Conservation (phyloP, 805 yeast genomes). For the Ogataea saltuana region DNA sequence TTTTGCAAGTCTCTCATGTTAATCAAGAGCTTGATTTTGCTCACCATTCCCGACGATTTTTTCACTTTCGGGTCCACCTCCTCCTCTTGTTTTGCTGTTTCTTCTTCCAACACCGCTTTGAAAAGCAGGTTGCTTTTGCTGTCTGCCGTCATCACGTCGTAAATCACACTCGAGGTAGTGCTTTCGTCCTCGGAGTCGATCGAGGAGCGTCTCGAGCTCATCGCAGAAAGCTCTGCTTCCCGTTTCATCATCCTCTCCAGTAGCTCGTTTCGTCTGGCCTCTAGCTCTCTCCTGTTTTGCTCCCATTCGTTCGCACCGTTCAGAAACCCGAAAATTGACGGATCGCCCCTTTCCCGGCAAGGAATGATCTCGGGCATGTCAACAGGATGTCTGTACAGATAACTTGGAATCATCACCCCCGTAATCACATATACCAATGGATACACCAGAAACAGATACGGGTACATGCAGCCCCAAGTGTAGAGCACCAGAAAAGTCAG, state of each 20-base stretch:
- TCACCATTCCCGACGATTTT: slow-evolving; percentile 18
- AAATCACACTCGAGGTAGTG: slow-evolving; percentile 13
- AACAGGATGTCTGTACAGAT: slow-evolving; percentile 65
- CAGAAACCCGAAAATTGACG: slow-evolving; percentile 45
- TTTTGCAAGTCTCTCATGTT: slow-evolving; percentile 77
- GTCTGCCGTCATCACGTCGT: slow-evolving; percentile 22
- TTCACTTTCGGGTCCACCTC: slow-evolving; percentile 5
- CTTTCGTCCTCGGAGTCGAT: slow-evolving; percentile 23
- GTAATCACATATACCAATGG: slow-evolving; percentile 60
- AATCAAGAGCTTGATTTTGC: slow-evolving; percentile 45
- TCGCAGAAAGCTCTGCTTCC: slow-evolving; percentile 12
- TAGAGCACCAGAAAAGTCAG: slow-evolving; percentile 56
- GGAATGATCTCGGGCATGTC: slow-evolving; percentile 44
- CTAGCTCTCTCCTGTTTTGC: slow-evolving; percentile 11
- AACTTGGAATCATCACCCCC: slow-evolving; percentile 70
- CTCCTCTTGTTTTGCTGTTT: slow-evolving; percentile 8
- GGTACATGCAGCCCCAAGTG: slow-evolving; percentile 70
- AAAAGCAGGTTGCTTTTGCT: slow-evolving; percentile 16
- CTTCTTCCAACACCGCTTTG: slow-evolving; percentile 18
- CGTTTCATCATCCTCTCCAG: slow-evolving; percentile 14
- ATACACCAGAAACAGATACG: slow-evolving; percentile 61
- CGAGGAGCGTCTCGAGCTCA: slow-evolving; percentile 18
- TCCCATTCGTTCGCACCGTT: slow-evolving; percentile 23
- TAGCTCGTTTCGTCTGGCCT: slow-evolving; percentile 7
- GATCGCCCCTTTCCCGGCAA: slow-evolving; percentile 51